phyloP scores from a whole-genome alignment of 305 asterid species.

The Ilex paraguariensis region DNA sequence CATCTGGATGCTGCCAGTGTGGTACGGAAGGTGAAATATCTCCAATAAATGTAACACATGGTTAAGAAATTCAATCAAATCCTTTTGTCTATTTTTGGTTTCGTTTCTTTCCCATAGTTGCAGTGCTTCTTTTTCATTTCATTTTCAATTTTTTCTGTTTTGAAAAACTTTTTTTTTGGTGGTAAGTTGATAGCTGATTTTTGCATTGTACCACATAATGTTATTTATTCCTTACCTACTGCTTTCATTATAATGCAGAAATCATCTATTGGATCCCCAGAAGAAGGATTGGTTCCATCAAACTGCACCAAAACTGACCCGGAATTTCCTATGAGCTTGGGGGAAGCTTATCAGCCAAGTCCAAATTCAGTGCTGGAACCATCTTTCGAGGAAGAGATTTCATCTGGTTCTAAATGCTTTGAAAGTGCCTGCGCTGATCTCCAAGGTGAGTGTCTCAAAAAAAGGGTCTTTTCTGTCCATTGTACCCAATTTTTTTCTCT shows the following conservation, averaged over 20 bases:
- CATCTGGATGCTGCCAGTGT: no score
- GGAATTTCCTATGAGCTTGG: constrained; percentile 19
- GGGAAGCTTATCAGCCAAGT: constrained; percentile 44
- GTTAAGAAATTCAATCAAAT: background rate
- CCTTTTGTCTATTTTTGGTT: constrained; percentile 8
- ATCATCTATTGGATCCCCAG: constrained; percentile 20
- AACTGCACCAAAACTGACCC: constrained; percentile 4
- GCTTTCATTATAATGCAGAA: constrained; percentile 31
- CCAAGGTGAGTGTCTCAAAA: constrained; percentile 18
- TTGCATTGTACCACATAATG: background rate
- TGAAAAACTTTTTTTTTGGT: no score
- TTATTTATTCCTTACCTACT: background rate
- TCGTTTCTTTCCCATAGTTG: background rate
- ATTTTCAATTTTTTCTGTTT: background rate
- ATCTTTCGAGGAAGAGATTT: constrained; percentile 21
- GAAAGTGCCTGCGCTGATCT: constrained; percentile 28
- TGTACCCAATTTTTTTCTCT: background rate
- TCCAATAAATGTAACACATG: no score
- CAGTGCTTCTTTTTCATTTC: background rate
- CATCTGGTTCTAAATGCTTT: constrained; percentile 20
- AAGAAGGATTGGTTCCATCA: constrained; percentile 20
- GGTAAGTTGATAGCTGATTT: background rate
- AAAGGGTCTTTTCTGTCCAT: background rate
- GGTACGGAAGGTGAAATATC: no score
- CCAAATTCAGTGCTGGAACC: constrained; percentile 68